These are phyloP conservation scores for Boletus austroedulis DNA, from an alignment of 1,284 basidiomycete species.

Conservation along the genomic window DNA sequence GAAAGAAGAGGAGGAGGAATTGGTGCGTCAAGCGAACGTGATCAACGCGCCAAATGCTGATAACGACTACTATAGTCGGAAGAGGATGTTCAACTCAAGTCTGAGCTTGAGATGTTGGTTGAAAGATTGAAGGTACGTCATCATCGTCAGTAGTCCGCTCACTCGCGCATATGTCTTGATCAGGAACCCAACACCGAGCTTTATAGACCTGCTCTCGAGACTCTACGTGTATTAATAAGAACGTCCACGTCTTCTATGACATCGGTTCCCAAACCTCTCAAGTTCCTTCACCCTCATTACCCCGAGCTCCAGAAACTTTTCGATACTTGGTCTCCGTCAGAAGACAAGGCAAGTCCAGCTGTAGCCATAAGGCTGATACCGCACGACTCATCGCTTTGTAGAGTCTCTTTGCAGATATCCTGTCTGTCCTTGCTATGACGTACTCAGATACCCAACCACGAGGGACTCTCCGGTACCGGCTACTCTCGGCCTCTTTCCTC, in stretches of 20 bases:
- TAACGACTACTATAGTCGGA: slow-evolving; percentile 63
- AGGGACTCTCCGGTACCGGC: slow-evolving; percentile 90
- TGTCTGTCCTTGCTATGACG: slow-evolving; percentile 99
- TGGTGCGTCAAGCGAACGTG: slow-evolving; percentile 53
- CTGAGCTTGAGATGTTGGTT: slow-evolving; percentile 96
- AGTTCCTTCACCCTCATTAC: slow-evolving; percentile 96
- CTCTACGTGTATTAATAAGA: slow-evolving; percentile 88
- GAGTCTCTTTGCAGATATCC: slow-evolving; percentile 96
- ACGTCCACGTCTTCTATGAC: slow-evolving; percentile 99
- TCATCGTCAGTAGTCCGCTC: not conserved
- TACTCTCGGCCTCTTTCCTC: slow-evolving; percentile 75
- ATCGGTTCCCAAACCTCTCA: slow-evolving; percentile 98
- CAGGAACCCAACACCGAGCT: slow-evolving; percentile 87
- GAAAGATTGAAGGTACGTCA: slow-evolving; percentile 82
- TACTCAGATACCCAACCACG: slow-evolving; percentile 95
- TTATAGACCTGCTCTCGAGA: slow-evolving; percentile 91
- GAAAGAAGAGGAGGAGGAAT: slow-evolving; percentile 76
- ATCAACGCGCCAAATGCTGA: slow-evolving; percentile 13
- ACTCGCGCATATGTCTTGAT: slow-evolving; percentile 15
- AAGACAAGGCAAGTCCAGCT: slow-evolving; percentile 78
- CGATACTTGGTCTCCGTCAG: slow-evolving; percentile 74
- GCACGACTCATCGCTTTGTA: slow-evolving; percentile 34
- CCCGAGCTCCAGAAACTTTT: slow-evolving; percentile 82
- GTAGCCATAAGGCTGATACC: not conserved
- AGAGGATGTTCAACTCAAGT: slow-evolving; percentile 92